Percentiles rank a stretch among this genome's conserved stretches.
Conservation (phyloP, 1,139 yeast species). For the Lodderomyces jiufengensis region DNA sequence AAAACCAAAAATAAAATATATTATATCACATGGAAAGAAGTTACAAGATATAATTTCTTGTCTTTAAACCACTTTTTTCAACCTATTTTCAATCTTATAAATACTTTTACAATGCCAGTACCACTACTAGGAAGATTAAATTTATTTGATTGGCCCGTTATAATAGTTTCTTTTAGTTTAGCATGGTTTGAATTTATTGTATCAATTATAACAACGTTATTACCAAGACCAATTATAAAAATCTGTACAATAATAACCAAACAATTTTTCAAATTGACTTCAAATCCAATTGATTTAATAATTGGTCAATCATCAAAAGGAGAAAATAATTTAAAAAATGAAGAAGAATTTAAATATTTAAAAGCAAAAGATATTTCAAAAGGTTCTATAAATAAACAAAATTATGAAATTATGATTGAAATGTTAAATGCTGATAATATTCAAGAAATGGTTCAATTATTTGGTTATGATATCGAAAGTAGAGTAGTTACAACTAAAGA, state of each 20-base stretch:
- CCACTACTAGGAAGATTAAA: constrained; percentile 38
- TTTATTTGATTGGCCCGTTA: constrained; percentile 35
- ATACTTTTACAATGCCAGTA: constrained; percentile 30
- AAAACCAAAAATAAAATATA: constrained; percentile 24
- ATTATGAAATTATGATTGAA: constrained; percentile 29
- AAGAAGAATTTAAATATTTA: constrained; percentile 12
- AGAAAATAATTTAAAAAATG: constrained; percentile 10
- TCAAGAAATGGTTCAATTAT: constrained; percentile 33
- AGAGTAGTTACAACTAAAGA: constrained; percentile 39
- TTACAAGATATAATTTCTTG: no score
- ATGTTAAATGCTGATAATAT: constrained; percentile 32
- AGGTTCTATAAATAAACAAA: constrained; percentile 16
- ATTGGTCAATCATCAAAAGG: constrained; percentile 10
- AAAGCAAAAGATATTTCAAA: constrained; percentile 9
- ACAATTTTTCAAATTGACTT: constrained; percentile 25
- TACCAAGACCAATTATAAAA: constrained; percentile 32
- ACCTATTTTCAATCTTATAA: no score
- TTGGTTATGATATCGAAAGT: constrained; percentile 39
- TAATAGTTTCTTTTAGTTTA: constrained; percentile 31
- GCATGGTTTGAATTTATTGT: constrained; percentile 42
- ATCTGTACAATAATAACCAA: constrained; percentile 28
- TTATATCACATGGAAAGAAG: no score
- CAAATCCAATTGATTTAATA: constrained; percentile 30
- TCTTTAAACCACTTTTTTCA: no score
- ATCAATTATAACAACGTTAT: constrained; percentile 29